Base-by-base conservation (phyloP, 164 flowering plant species). In the Annona squamosa region DNA sequence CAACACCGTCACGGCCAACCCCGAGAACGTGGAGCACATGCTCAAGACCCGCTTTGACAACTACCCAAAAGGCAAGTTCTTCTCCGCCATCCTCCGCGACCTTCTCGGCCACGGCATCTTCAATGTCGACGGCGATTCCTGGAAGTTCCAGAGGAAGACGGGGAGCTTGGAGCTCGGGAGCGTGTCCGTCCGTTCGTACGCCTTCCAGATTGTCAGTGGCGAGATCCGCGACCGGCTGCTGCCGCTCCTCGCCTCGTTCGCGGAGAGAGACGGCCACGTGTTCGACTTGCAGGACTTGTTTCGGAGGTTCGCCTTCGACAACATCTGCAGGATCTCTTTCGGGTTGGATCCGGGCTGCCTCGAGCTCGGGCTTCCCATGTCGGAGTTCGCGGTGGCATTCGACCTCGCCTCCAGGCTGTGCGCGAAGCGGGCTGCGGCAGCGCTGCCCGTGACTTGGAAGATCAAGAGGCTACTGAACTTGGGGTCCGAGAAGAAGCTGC, bases 51-150 rank as follows among this genome's bases (percentile, higher is more conserved):
- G 76, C 2, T 94, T 94, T 68, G 85, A 88, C 2, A 94, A 92
- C 72, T 92, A 85, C 81, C 93, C 95, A 0, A 94, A 94, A 79
- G 98, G 98, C 16, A 80, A 84, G 18, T 84, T 84, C 5, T 90
- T 90, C 79, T 82, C 85, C 0, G 41, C 77, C 2, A 81, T 90
- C 71, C 78, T 94, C 43, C 83, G 88, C 4, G 98, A 94, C 75
- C 86, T 94, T 10, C 80, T 94, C 2, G 98, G 98, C 26, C 74
- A 74, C 0, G 98, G 98, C 0, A 92, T 94, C 67, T 94, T 94
- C 84, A 87, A 88, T 69, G 87, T 85, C 6, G 98, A 94, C 67
- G 98, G 94, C 9, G 84, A 89, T 0, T 17, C 57, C 0, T 94
- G 98, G 98, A 76, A 46, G 77, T 86, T 87, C 62, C 95, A 90